Conservation (phyloP, 208 protist species). For the Trypanosoma congolense region DNA sequence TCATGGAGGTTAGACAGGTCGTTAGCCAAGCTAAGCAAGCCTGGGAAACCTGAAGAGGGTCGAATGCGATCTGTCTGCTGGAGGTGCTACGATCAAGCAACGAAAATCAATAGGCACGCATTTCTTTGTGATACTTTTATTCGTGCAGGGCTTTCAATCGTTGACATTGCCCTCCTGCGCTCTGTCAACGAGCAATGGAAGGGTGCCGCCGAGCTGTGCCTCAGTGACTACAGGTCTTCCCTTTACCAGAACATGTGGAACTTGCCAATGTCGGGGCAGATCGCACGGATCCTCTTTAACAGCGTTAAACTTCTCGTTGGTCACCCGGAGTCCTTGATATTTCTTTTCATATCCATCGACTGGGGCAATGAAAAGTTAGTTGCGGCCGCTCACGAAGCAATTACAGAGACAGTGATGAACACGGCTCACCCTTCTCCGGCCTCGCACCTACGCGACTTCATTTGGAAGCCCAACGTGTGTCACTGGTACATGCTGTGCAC, state of each 20-base stretch:
- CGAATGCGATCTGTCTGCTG: slow-evolving; percentile 53
- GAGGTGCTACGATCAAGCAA: slow-evolving; percentile 47
- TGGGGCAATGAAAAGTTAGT: slow-evolving; percentile 13
- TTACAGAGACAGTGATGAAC: slow-evolving; percentile 11
- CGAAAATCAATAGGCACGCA: slow-evolving; percentile 38
- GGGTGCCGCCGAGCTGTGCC: slow-evolving; percentile 66
- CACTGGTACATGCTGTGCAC: slow-evolving; percentile 81
- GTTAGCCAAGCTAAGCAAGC: slow-evolving; percentile 65
- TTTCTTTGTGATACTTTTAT: slow-evolving; percentile 64
- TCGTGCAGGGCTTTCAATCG: slow-evolving; percentile 47
- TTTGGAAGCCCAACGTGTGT: slow-evolving; percentile 28
- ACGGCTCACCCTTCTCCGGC: not conserved
- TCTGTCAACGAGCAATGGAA: slow-evolving; percentile 60
- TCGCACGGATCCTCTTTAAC: slow-evolving; percentile 46
- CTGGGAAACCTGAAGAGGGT: slow-evolving; percentile 39
- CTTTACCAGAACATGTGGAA: slow-evolving; percentile 49
- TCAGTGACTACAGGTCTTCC: slow-evolving; percentile 62
- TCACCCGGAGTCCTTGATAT: slow-evolving; percentile 21
- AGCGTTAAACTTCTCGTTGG: slow-evolving; percentile 48
- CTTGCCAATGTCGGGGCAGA: slow-evolving; percentile 34
- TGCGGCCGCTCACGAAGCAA: not conserved
- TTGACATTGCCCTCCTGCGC: slow-evolving; percentile 55
- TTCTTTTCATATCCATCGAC: slow-evolving; percentile 25
- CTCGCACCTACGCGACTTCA: not conserved
- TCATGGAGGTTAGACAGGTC: slow-evolving; percentile 48